Evolutionary conservation across 495 filamentous ascomycete genomes (phyloP).

Genomic region (Polyplosphaeria fusca): DNA sequence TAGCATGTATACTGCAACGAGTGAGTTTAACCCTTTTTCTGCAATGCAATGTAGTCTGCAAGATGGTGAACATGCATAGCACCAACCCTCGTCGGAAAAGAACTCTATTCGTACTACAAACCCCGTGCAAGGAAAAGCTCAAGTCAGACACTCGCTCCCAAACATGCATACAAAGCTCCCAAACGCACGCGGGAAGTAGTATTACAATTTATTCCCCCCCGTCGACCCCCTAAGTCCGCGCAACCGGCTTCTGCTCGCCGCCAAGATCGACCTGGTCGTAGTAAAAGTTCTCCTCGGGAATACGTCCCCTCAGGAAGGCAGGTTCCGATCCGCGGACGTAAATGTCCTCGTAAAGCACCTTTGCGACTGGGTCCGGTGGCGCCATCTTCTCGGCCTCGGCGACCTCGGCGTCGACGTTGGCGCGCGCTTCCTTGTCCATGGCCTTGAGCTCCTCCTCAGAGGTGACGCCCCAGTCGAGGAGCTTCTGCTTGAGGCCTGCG

Average conservation of each 20-base stretch:
- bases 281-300: slow-evolving; percentile 91
- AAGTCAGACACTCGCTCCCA: slow-evolving; percentile 10
- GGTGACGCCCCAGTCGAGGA: slow-evolving; percentile 89
- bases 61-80: not conserved
- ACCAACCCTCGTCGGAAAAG: not conserved
- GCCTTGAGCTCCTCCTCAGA: slow-evolving; percentile 95
- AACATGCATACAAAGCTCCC: slow-evolving; percentile 20
- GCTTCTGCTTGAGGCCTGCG: slow-evolving; percentile 94
- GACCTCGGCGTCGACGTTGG: slow-evolving; percentile 83
- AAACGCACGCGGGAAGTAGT: slow-evolving; percentile 4
- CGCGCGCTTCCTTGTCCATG: slow-evolving; percentile 88
- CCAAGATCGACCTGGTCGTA: slow-evolving; percentile 51
- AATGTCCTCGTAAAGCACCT: slow-evolving; percentile 94
- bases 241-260: slow-evolving; percentile 16
- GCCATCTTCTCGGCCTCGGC: slow-evolving; percentile 83
- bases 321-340: slow-evolving; percentile 92
- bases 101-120: not conserved
- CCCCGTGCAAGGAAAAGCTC: no score
- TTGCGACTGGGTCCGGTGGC: slow-evolving; percentile 66
- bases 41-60: no score
- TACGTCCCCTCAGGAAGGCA: slow-evolving; percentile 82
- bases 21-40: no score
- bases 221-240: slow-evolving; percentile 25
- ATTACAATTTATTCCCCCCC: slow-evolving; percentile 19
- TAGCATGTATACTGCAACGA: no score